A percentile compares a stretch with the other conserved stretches of the same genome.
Evolutionary conservation across 192 early-diverging fungal genomes (phyloP).

Genomic region (Linnemannia zychae): DNA sequence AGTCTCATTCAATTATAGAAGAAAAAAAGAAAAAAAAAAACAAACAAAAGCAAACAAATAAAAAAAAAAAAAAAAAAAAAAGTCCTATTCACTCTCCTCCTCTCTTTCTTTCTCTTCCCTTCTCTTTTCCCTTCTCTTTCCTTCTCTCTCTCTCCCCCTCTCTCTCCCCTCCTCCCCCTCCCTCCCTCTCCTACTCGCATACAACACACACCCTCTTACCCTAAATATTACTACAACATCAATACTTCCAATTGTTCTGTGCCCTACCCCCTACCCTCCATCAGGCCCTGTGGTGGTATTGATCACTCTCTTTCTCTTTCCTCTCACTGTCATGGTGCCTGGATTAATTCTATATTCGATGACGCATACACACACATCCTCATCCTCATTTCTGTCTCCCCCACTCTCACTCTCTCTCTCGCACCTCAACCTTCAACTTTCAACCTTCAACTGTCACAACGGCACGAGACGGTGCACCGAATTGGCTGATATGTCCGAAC

Average conservation of each 20-base stretch:
- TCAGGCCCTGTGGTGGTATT: background rate
- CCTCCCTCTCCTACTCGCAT: background rate
- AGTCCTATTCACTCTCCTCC: background rate
- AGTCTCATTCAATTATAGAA: background rate
- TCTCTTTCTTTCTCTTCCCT: background rate
- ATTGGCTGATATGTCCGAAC: background rate
- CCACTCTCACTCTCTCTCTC: background rate
- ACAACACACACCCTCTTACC: background rate
- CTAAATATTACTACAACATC: background rate
- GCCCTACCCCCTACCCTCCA: background rate
- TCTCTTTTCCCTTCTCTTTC: background rate
- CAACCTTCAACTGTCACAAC: too few relatives aligned
- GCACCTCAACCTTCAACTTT: background rate
- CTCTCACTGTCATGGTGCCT: background rate
- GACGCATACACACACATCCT: too few relatives aligned
- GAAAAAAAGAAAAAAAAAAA: background rate
- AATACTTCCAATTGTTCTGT: background rate
- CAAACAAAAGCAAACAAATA: conserved; percentile 6
- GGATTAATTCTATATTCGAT: background rate
- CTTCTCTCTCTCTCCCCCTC: background rate
- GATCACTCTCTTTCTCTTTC: background rate
- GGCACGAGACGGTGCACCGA: background rate
- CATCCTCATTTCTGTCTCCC: background rate
- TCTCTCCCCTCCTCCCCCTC: conserved; percentile 1
- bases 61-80: background rate